A percentile compares a stretch with the other conserved stretches of the same genome.
Evolutionary conservation across 2,329 filamentous ascomycete species (phyloP).

Genomic region (Aspergillus transmontanensis): DNA sequence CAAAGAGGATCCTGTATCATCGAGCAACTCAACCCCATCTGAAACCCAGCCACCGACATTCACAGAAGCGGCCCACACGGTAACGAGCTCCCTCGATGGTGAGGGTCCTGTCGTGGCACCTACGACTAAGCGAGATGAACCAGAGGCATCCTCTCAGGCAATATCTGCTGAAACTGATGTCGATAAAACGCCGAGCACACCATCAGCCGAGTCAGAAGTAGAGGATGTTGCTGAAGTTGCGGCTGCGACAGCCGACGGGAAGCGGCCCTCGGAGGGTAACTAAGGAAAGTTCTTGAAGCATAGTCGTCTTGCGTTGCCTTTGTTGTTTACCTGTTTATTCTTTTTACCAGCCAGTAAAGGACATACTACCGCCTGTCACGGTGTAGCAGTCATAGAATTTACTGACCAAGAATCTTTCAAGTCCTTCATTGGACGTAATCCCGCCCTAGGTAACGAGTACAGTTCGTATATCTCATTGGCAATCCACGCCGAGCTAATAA

Average conservation of each 20-base stretch:
- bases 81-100: conserved; percentile 7
- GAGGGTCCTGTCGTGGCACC: not conserved
- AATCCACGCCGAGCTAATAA: not conserved
- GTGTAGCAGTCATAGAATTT: conserved; percentile 10
- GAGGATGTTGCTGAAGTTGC: conserved; percentile 28
- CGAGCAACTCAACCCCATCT: conserved; percentile 1
- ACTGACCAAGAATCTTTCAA: not conserved
- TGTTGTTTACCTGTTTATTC: not conserved
- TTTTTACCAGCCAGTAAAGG: conserved; percentile 3
- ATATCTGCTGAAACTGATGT: conserved; percentile 3
- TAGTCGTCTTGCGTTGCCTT: not conserved
- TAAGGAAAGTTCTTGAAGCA: not conserved
- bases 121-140: conserved; percentile 2
- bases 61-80: conserved; percentile 7
- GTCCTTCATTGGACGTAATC: conserved; percentile 1
- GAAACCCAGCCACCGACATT: conserved; percentile 6
- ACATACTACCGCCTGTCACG: not conserved
- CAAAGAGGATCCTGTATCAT: conserved; percentile 10
- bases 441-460: not conserved
- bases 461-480: conserved; percentile 4
- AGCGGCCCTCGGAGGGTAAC: conserved; percentile 28
- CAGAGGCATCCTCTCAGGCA: conserved; percentile 6
- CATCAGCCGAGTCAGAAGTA: conserved; percentile 18
- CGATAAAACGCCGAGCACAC: not conserved
- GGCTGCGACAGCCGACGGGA: conserved; percentile 29